Percentiles rank a stretch among this genome's conserved stretches.
phyloP scores from a whole-genome alignment of 371 early-diverging fungal species.

The Chytridium lagenaria region DNA sequence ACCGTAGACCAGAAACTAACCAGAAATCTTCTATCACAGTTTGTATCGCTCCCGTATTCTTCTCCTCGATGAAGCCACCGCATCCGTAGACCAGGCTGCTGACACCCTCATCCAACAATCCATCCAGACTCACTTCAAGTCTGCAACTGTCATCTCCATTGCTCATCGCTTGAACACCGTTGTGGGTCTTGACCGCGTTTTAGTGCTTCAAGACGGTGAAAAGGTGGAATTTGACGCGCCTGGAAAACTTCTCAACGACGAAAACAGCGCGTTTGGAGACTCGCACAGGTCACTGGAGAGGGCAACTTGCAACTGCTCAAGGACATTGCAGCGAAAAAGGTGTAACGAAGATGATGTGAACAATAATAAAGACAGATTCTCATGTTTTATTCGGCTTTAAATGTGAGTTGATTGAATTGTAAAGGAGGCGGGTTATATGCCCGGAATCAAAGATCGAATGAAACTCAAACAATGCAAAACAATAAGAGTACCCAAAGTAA shows the following conservation, averaged over 20 bases:
- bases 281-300: conserved; percentile 8
- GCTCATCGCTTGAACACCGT: conserved; percentile 70
- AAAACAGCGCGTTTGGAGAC: conserved; percentile 17
- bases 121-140: conserved; percentile 66
- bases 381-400: not conserved
- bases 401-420: not conserved
- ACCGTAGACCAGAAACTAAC: no score
- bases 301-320: not conserved
- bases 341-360: not conserved
- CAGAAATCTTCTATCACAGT: not conserved
- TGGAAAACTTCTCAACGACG: conserved; percentile 51
- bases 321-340: conserved; percentile 7
- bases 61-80: conserved; percentile 58
- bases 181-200: conserved; percentile 79
- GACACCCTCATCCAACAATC: conserved; percentile 70
- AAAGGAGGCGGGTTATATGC: no score
- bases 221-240: conserved; percentile 64
- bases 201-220: conserved; percentile 50
- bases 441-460: no score
- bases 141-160: conserved; percentile 59
- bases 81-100: conserved; percentile 24
- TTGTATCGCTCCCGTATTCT: conserved; percentile 50
- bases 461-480: no score
- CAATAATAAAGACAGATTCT: not conserved
- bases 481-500: no score